Evolutionary conservation across 2,329 filamentous ascomycete genomes (phyloP).

Genomic region (Aspergillus pseudoviridinutans): DNA sequence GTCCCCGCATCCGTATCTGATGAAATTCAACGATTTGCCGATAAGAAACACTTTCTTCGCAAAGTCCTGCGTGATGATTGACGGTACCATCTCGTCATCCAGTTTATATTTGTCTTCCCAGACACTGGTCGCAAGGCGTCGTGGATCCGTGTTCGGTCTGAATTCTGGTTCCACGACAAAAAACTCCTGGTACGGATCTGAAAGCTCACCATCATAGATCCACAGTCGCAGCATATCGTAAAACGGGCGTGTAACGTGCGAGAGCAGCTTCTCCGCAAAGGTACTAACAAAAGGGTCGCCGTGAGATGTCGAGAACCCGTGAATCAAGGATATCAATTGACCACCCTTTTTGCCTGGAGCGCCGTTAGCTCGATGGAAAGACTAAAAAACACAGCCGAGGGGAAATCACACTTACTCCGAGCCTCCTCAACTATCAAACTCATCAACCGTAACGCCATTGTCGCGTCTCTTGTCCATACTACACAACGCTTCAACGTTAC

Average conservation of each 20-base stretch:
- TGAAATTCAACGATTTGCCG: slow-evolving; percentile 97
- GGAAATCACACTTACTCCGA: slow-evolving; percentile 51
- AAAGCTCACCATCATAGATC: slow-evolving; percentile 97
- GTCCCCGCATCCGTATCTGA: slow-evolving; percentile 90
- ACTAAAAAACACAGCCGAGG: neutral
- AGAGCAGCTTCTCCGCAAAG: slow-evolving; percentile 85
- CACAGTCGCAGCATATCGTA: slow-evolving; percentile 94
- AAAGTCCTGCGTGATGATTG: slow-evolving; percentile 89
- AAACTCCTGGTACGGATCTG: slow-evolving; percentile 94
- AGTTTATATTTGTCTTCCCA: slow-evolving; percentile 98
- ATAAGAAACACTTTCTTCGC: slow-evolving; percentile 96
- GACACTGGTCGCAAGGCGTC: slow-evolving; percentile 69
- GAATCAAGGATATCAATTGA: slow-evolving; percentile 88
- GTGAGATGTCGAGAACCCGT: slow-evolving; percentile 87
- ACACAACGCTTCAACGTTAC: slow-evolving; percentile 94
- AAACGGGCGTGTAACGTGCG: slow-evolving; percentile 86
- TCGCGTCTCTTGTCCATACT: slow-evolving; percentile 95
- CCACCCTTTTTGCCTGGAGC: slow-evolving; percentile 67
- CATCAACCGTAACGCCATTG: slow-evolving; percentile 90
- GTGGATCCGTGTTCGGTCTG: slow-evolving; percentile 47
- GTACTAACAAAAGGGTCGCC: slow-evolving; percentile 91
- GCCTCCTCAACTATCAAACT: slow-evolving; percentile 91
- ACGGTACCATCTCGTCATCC: slow-evolving; percentile 79
- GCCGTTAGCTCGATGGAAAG: slow-evolving; percentile 2
- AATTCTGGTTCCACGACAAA: slow-evolving; percentile 80